phyloP scores from a whole-genome alignment of 306 rosid species.

The Corylus avellana region DNA sequence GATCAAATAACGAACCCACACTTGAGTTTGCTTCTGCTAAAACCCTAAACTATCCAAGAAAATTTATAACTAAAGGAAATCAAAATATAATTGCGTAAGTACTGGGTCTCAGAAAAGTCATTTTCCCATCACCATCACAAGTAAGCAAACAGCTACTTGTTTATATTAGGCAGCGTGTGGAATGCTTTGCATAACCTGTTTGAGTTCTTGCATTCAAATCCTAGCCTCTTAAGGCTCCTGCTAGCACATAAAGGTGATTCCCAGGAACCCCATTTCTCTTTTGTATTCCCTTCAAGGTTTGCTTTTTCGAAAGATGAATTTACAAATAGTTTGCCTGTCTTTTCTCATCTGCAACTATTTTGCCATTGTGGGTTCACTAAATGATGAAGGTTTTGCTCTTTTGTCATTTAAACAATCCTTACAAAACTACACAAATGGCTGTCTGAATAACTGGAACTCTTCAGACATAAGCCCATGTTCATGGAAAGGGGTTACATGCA shows the following conservation, averaged over 20 bases:
- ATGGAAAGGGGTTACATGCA: conserved; percentile 37
- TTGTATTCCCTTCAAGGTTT: background rate
- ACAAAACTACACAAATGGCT: background rate
- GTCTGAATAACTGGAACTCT: conserved; percentile 29
- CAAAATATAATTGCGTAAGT: too few species aligned
- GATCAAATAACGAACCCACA: background rate
- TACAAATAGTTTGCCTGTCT: conserved; percentile 21
- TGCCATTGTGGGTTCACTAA: conserved; percentile 17
- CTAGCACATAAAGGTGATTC: background rate
- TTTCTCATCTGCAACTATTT: conserved; percentile 26
- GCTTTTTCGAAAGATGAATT: conserved; percentile 20
- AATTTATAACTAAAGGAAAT: background rate
- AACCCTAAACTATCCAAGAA: background rate
- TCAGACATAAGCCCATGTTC: conserved; percentile 34
- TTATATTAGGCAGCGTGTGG: background rate
- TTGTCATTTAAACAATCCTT: conserved; percentile 29
- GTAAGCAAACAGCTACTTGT: background rate
- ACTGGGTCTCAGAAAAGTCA: too few species aligned
- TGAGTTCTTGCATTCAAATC: background rate
- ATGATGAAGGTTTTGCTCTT: conserved; percentile 35
- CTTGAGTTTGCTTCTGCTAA: too few species aligned
- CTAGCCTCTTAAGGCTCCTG: background rate
- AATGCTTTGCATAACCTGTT: background rate
- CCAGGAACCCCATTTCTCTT: conserved; percentile 5
- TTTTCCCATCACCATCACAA: background rate